phyloP scores from a whole-genome alignment of 345 rosid genomes.

The Iberis pinnata region DNA sequence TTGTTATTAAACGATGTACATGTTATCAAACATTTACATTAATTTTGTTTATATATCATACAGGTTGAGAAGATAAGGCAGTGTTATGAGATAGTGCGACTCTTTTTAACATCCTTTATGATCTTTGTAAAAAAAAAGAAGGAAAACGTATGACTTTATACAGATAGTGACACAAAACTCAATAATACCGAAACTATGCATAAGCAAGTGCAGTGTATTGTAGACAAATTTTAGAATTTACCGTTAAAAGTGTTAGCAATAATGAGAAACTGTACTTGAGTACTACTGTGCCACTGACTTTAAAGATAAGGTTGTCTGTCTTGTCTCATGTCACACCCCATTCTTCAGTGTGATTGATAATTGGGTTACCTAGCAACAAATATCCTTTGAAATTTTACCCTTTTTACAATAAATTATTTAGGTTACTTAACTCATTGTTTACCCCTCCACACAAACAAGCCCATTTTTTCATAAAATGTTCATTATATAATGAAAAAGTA shows the following conservation, averaged over 20 bases:
- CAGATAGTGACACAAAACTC: constrained; percentile 11
- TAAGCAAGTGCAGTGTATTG: constrained; percentile 21
- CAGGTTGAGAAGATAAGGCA: constrained; percentile 10
- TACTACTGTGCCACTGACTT: constrained; percentile 21
- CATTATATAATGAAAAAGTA: too few species aligned
- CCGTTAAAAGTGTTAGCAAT: constrained; percentile 20
- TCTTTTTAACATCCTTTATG: background rate
- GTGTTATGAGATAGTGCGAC: constrained; percentile 10
- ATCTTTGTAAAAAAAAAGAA: background rate
- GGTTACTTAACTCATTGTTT: too few species aligned
- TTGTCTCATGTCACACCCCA: constrained; percentile 29
- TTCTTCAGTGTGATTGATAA: constrained; percentile 2
- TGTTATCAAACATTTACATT: too few species aligned
- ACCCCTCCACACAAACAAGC: too few species aligned
- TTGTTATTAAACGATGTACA: too few species aligned
- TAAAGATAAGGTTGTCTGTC: constrained; percentile 30
- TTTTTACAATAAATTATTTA: too few species aligned
- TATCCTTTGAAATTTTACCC: too few species aligned
- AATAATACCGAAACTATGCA: constrained; percentile 1
- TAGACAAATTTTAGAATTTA: constrained; percentile 10
- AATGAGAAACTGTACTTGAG: constrained; percentile 28
- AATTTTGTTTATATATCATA: background rate
- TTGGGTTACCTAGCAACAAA: too few species aligned
- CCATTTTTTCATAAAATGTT: too few species aligned
- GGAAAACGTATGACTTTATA: constrained; percentile 15